Base-by-base conservation (phyloP, 2,329 filamentous ascomycete species). In the Diaporthe sp. region DNA sequence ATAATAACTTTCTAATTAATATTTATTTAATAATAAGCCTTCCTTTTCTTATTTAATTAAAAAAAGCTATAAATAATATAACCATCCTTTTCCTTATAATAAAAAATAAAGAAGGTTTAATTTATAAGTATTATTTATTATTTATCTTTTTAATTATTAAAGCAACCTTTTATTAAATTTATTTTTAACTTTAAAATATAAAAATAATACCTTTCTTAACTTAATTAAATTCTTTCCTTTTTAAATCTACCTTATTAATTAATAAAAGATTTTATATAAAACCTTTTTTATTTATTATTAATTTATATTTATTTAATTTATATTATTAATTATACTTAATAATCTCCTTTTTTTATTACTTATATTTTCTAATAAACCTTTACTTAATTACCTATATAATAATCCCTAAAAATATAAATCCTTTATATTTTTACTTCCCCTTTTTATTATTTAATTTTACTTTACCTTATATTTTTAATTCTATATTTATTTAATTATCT, bases 251-350 rank as follows among this genome's bases (percentile, higher is more conserved):
- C 2, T 49, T 49, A 49, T 49, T 49, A 49, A 49, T 49, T 15
- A 8, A 8, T 49, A 22, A 4, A 49, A 49, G 1, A 8, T 0
- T 4, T n/a, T 49, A 39, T 44, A 55, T 77, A 73, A 78, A 79
- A 65, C 81, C 62, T 71, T 25, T 74, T 44, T 25, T 58, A 34
- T 34, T 42, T 42, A 42, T 42, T 13, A 15, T 4, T 42, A 42
- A 42, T 1, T 1, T 13, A 13, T 42, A 42, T 1, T 15, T 42
- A 42, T 2, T 15, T 42, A 42, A 42, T 2, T 42, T 42, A 42
- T 42, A 13, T 42, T 42, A 13, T 42, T 42, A 42, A 42, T 15
- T 42, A 42, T 42, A 42, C 1, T 42, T 42, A 37, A 37, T 37
- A 37, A 37, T 42, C 3, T 42, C 1, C 1, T 42, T 1, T 42